Conservation (phyloP, 1,284 basidiomycete genomes). For the Cryptococcus sp. region DNA sequence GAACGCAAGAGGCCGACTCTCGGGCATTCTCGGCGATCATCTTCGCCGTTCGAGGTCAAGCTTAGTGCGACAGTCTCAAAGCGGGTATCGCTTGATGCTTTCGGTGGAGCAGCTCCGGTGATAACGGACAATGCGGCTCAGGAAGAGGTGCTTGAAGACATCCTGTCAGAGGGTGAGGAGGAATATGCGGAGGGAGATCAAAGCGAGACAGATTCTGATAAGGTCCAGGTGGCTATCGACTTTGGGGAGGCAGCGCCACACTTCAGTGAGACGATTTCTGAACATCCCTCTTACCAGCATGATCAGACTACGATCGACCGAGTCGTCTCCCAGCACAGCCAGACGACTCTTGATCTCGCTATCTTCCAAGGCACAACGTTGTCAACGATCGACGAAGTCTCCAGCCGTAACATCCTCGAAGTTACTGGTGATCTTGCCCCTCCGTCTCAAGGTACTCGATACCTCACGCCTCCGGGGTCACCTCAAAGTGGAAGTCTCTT, state of each 20-base stretch:
- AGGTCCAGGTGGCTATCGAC: not conserved
- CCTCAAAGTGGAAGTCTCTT: not conserved
- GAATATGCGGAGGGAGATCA: constrained; percentile 4
- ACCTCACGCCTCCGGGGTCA: not conserved
- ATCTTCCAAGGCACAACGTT: constrained; percentile 11
- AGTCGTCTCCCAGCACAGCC: not conserved
- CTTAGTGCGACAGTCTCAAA: constrained; percentile 31
- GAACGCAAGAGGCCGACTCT: not conserved
- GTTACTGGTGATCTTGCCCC: not conserved
- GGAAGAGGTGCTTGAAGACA: not conserved
- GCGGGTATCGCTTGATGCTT: constrained; percentile 35
- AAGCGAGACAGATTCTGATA: not conserved
- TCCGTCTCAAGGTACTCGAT: not conserved
- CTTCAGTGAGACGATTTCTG: too few relatives aligned
- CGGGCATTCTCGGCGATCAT: constrained; percentile 17
- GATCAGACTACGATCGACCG: not conserved
- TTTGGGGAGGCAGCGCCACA: too few relatives aligned
- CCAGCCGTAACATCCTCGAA: not conserved
- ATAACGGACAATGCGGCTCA: not conserved
- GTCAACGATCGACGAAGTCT: constrained; percentile 18
- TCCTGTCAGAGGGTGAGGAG: constrained; percentile 1
- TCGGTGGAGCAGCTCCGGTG: constrained; percentile 17
- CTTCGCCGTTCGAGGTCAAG: constrained; percentile 37
- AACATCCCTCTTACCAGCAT: too few relatives aligned
- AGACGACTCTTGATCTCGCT: not conserved